phyloP scores from a whole-genome alignment of 2,329 filamentous ascomycete species.

The Penicillium sp. region DNA sequence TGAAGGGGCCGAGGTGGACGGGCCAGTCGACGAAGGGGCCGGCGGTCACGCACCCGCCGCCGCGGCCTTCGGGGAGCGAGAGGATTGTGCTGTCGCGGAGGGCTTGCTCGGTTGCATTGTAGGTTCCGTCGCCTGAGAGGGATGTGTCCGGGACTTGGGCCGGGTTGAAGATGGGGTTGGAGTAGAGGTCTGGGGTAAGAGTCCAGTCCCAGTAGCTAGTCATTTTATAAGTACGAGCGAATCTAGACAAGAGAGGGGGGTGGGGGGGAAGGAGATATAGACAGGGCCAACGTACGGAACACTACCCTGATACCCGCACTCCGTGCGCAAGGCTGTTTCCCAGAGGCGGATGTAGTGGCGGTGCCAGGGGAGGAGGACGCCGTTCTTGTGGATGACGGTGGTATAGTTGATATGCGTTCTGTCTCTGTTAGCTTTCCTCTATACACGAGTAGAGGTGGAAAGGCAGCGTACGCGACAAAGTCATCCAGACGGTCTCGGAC shows the following conservation, averaged over 20 bases:
- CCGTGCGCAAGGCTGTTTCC: constrained; percentile 20
- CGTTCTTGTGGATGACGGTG: constrained; percentile 27
- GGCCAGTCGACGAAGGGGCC: constrained; percentile 21
- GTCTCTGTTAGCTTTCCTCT: neutral
- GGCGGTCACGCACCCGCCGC: constrained; percentile 21
- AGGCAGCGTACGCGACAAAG: constrained; percentile 33
- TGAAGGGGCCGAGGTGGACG: constrained; percentile 20
- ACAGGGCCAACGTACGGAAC: constrained; percentile 17
- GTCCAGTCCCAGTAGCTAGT: constrained; percentile 29
- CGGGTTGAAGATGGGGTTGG: constrained; percentile 19
- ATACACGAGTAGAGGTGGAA: neutral
- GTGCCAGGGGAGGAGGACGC: constrained; percentile 25
- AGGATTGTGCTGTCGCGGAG: neutral
- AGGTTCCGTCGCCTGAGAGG: constrained; percentile 9
- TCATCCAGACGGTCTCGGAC: constrained; percentile 34
- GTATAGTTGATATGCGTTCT: constrained; percentile 37
- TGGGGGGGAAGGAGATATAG: too few relatives aligned
- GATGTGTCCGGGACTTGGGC: neutral
- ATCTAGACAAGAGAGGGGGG: neutral
- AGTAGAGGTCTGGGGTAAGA: constrained; percentile 12
- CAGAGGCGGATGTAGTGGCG: constrained; percentile 23
- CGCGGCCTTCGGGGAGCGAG: constrained; percentile 13
- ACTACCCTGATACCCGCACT: constrained; percentile 23
- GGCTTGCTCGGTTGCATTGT: constrained; percentile 1
- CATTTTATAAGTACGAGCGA: neutral